Conservation (phyloP, 73 alveolate genomes). For the Blepharisma stoltei region DNA sequence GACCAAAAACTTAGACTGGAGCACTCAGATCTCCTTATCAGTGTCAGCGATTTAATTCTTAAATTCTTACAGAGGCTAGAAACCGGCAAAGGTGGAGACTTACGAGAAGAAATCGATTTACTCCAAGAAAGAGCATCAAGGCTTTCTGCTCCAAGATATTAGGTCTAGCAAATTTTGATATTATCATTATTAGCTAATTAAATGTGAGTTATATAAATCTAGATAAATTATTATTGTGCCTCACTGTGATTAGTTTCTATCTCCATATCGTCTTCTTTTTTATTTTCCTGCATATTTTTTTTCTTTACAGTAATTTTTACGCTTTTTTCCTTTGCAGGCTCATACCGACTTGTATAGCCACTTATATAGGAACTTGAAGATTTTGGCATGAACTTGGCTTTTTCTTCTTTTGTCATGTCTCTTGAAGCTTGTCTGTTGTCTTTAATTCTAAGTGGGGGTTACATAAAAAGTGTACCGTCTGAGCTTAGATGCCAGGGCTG, state of each 20-base stretch:
- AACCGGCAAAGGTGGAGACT: conserved; percentile 33
- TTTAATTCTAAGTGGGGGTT: background rate
- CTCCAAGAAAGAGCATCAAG: conserved; percentile 23
- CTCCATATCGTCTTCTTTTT: background rate
- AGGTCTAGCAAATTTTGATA: too few species aligned
- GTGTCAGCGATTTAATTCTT: conserved; percentile 40
- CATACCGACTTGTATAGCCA: too few species aligned
- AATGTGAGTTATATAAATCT: too few species aligned
- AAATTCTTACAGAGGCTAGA: conserved; percentile 43
- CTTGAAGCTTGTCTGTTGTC: background rate
- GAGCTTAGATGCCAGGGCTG: background rate
- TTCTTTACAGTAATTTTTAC: conserved; percentile 23
- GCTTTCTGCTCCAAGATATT: background rate
- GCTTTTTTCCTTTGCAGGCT: conserved; percentile 1
- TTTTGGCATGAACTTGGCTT: background rate
- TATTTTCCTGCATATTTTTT: background rate
- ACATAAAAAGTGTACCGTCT: background rate
- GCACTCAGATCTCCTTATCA: conserved; percentile 69
- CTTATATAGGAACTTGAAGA: background rate
- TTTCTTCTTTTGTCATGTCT: conserved; percentile 23
- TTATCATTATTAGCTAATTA: too few species aligned
- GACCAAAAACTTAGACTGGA: conserved; percentile 66
- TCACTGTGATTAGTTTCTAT: too few species aligned
- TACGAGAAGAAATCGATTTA: conserved; percentile 7
- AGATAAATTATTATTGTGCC: too few species aligned